Evolutionary conservation across 2,329 filamentous ascomycete genomes (phyloP), one percentile per base, ranked within the genome.

Genomic region (Phaeosphaeriaceae sp.): DNA sequence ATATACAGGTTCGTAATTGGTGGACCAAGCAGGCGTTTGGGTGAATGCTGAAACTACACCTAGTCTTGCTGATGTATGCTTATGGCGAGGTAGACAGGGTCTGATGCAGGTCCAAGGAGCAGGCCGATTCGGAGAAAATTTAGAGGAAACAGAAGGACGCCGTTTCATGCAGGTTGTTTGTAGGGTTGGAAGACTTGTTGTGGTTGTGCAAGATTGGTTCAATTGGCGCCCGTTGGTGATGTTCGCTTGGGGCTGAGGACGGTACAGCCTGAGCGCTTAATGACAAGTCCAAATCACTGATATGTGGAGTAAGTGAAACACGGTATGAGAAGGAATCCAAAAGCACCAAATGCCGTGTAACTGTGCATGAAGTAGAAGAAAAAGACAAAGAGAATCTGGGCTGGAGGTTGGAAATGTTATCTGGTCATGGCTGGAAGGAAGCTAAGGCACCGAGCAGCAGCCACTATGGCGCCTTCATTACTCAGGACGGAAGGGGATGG

Each of bases 221-320:
- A 52, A 52, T 70, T 70, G 63, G 61, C 63, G 63, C 61, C 56
- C 53, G 64, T 58, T 54, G 53, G 52, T 54, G 57, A 59, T 54
- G 63, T 48, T 56, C 54, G 44, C 38, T 46, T 52, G 55, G 55
- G 60, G 57, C 42, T 52, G 56, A 48, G 52, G 54, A 59, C 51
- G 50, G 63, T 52, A 56, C 49, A 60, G 65, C 54, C 65, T 61
- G 56, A 58, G 69, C 68, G 69, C 68, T 66, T 71, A 70, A 58
- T 56, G 64, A 52, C 53, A 56, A 51, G 48, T 57, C 47, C 46
- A 57, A 65, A 59, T 67, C 60, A 65, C 47, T 56, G 60, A 52
- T 53, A 63, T 59, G 47, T 49, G 56, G 54, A 55, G 50, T 60
- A 54, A 54, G 37, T 66, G 62, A 69, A 70, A 69, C 66, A 58